Evolutionary conservation across 2,329 filamentous ascomycete genomes (phyloP), one percentile per base, ranked within the genome.

Genomic region (Huntiella moniliformis): DNA sequence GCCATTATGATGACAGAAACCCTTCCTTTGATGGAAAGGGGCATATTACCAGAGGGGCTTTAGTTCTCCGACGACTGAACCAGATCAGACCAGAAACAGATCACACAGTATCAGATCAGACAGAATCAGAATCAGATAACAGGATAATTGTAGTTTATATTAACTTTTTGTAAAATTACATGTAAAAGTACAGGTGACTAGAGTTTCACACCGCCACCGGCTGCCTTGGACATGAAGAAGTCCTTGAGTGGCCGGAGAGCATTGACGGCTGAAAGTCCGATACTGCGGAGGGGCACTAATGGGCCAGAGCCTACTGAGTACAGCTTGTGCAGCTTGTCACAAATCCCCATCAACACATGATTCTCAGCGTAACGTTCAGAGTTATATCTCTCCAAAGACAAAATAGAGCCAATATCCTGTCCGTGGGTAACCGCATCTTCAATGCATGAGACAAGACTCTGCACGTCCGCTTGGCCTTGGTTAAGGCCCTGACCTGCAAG

Each of bases 401-500:
- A 70, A 33, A 73, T 65, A 13, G 77, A 74, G 17, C 91, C 91
- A 31, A 96, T 73, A 56, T 98, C 91, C 67, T 86, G 82, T 1
- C 91, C 91, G 52, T 91, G 82, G 38, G 69, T 65, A 13, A 92
- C 78, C 3, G 85, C 82, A 53, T 79, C 79, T 50, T 77, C 75
- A 43, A 98, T 81, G 1, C 77, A 77, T 51, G 70, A 71, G 5
- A 78, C 76, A 0, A 98, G 72, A 45, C 81, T 80, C 55, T 84
- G 78, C 1, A 91, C 82, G 58, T 98, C 91, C 13, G 77, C 86
- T 52, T 96, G 79, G 1, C 91, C 91, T 55, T 92, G 82, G 57
- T 98, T 98, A 11, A 98, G 68, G 1, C 91, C 91, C 61, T 96
- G 91, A 1, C 91, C 91, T 1, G 85, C 91, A 3, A 98, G 77